These are phyloP conservation scores for Colletotrichum sp. DNA, from an alignment of 2,329 filamentous ascomycete genomes.

Conservation along the genomic window DNA sequence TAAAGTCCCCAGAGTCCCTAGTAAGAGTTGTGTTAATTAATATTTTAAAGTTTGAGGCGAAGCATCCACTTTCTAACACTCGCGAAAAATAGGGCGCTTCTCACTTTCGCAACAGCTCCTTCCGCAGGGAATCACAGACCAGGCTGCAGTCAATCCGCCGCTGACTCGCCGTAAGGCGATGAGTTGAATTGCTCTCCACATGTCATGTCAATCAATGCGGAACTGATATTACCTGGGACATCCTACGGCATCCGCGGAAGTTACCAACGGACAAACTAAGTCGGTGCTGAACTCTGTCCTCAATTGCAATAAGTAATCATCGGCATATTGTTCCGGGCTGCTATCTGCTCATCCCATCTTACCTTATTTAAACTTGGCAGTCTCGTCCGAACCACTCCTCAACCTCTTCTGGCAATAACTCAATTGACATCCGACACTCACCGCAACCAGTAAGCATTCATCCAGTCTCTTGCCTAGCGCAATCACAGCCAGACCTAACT, in stretches of 20 bases:
- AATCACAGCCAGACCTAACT: background rate
- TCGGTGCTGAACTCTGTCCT: background rate
- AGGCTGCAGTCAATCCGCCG: background rate
- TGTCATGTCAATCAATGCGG: background rate
- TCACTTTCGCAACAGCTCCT: background rate
- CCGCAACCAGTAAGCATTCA: background rate
- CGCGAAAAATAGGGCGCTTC: background rate
- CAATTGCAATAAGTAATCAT: background rate
- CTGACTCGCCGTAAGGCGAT: background rate
- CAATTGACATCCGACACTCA: background rate
- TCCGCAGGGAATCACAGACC: background rate
- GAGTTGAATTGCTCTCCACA: background rate
- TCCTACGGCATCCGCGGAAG: background rate
- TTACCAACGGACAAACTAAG: background rate
- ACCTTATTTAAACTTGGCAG: background rate
- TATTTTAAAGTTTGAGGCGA: background rate
- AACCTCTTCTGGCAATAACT: background rate
- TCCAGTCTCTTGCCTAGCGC: background rate
- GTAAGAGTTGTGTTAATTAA: background rate
- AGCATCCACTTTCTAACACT: background rate
- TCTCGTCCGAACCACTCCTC: background rate
- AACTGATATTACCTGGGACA: background rate
- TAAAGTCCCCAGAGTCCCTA: background rate
- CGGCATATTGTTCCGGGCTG: background rate
- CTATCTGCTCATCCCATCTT: background rate